phyloP scores from a whole-genome alignment of 306 rosid species.

The Sechiopsis laciniata region DNA sequence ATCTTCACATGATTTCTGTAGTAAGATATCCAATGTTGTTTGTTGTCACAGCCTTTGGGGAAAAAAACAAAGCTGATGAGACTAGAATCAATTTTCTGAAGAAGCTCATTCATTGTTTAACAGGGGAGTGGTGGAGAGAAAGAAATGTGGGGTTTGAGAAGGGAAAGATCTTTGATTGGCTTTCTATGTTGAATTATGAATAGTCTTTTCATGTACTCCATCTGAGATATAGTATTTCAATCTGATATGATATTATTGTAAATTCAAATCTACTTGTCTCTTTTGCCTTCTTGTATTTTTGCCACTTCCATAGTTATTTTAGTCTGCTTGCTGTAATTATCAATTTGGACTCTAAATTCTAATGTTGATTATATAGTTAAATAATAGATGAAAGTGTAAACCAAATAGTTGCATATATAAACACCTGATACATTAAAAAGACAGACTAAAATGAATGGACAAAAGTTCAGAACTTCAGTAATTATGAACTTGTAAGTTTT shows the following conservation, averaged over 20 bases:
- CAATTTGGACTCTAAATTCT: too few relatives aligned
- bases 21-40: not conserved
- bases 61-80: not conserved
- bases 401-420: not conserved
- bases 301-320: not conserved
- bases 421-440: not conserved
- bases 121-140: not conserved
- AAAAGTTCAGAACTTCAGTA: not conserved
- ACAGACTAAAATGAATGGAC: not conserved
- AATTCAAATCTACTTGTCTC: slow-evolving; percentile 5
- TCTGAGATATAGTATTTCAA: not conserved
- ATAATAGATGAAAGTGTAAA: not conserved
- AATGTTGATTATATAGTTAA: not conserved
- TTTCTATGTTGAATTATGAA: not conserved
- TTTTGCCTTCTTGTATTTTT: not conserved
- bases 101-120: slow-evolving; percentile 6
- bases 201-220: slow-evolving; percentile 13
- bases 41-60: not conserved
- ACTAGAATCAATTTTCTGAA: not conserved
- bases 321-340: too few relatives aligned
- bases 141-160: not conserved
- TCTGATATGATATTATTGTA: slow-evolving; percentile 12
- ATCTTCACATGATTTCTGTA: slow-evolving; percentile 1
- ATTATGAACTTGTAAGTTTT: not conserved
- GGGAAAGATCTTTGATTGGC: slow-evolving; percentile 6